Evolutionary conservation across 192 early-diverging fungal genomes (phyloP).

Genomic region (Chytriomyces sp.): DNA sequence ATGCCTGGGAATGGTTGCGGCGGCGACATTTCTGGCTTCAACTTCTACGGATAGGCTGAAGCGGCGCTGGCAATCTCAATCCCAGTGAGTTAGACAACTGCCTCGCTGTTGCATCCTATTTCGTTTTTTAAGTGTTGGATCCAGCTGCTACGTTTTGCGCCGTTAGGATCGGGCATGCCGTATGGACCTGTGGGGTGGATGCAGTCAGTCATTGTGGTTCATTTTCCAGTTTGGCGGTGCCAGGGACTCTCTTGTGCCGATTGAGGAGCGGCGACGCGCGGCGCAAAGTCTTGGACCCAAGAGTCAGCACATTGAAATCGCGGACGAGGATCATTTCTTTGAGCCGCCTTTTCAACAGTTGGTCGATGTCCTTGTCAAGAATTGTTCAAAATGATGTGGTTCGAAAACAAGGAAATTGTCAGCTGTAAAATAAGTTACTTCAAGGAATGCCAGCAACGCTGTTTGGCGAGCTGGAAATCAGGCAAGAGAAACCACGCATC

Average conservation of each 20-base stretch:
- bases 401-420: too few relatives aligned
- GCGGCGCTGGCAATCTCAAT: too few relatives aligned
- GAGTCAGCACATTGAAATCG: background rate
- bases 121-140: too few relatives aligned
- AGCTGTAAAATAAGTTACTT: too few relatives aligned
- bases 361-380: background rate
- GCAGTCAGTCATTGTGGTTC: background rate
- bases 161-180: background rate
- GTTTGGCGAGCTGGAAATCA: too few relatives aligned
- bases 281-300: background rate
- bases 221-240: slow-evolving; percentile 14
- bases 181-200: too few relatives aligned
- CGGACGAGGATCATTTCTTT: slow-evolving; percentile 11
- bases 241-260: background rate
- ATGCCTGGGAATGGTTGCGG: slow-evolving; percentile 17
- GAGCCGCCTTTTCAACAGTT: slow-evolving; percentile 13
- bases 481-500: too few relatives aligned
- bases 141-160: background rate
- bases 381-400: background rate
- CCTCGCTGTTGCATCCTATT: too few relatives aligned
- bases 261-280: background rate
- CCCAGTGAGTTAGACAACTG: too few relatives aligned
- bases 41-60: too few relatives aligned
- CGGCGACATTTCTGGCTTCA: background rate
- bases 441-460: too few relatives aligned